These are phyloP conservation scores for Haplosporangium sp. DNA, from an alignment of 371 early-diverging fungal species.

Conservation along the genomic window DNA sequence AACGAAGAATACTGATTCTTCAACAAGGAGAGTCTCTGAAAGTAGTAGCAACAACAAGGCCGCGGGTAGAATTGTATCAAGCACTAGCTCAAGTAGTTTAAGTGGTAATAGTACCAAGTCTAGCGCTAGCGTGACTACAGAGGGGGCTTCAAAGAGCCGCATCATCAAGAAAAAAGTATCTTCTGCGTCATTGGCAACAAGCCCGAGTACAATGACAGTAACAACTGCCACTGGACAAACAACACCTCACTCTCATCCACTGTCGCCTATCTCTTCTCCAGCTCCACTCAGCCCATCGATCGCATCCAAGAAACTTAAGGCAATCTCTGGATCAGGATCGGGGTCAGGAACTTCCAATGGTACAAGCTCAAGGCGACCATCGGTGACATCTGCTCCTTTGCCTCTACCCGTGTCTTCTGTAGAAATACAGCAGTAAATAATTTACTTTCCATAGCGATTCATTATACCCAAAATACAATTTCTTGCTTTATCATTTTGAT, in stretches of 20 bases:
- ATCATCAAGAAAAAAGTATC: background rate
- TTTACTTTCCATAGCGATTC: too few relatives aligned
- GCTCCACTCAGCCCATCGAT: constrained; percentile 5
- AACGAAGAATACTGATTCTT: background rate
- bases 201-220: background rate
- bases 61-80: background rate
- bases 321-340: constrained; percentile 5
- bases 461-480: too few relatives aligned
- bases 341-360: background rate
- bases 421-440: background rate
- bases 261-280: background rate
- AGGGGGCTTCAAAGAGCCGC: background rate
- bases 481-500: too few relatives aligned
- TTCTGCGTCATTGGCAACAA: background rate
- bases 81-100: constrained; percentile 2
- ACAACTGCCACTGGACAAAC: constrained; percentile 5
- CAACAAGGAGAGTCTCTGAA: background rate
- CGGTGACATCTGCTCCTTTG: background rate
- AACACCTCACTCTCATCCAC: constrained; percentile 4
- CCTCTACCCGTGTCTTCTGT: background rate
- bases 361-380: background rate
- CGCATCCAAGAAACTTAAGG: constrained; percentile 12
- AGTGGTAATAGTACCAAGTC: background rate
- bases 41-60: background rate
- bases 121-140: background rate